phyloP scores from a whole-genome alignment of 1,284 basidiomycete species.

The Ustilago sp. region DNA sequence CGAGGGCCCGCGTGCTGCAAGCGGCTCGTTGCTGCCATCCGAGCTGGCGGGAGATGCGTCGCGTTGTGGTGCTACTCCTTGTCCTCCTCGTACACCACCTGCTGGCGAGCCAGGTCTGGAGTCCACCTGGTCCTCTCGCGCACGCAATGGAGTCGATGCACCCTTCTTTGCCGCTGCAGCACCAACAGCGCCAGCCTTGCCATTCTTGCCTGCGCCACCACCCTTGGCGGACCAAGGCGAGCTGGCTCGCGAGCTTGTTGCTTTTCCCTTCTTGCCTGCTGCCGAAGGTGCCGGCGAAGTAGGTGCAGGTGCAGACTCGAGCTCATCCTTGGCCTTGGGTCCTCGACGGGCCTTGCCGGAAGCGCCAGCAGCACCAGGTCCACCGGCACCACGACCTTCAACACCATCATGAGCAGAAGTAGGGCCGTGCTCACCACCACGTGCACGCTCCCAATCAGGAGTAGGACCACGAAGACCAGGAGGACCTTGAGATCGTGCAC shows the following conservation, averaged over 20 bases:
- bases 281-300: constrained; percentile 48
- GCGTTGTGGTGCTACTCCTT: constrained; percentile 29
- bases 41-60: constrained; percentile 50
- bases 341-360: constrained; percentile 36
- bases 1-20: constrained; percentile 42
- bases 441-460: constrained; percentile 42
- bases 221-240: constrained; percentile 48
- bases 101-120: constrained; percentile 33
- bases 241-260: constrained; percentile 44
- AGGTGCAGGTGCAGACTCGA: constrained; percentile 33
- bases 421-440: constrained; percentile 27
- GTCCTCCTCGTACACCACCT: constrained; percentile 16
- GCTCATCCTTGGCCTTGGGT: constrained; percentile 45
- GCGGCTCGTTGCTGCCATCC: constrained; percentile 56
- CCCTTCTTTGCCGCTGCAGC: constrained; percentile 26
- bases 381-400: constrained; percentile 22
- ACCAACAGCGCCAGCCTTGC: constrained; percentile 7
- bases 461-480: constrained; percentile 40
- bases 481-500: constrained; percentile 18
- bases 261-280: constrained; percentile 44
- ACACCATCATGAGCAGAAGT: constrained; percentile 25
- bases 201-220: background rate
- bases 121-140: constrained; percentile 27
- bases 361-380: constrained; percentile 7
- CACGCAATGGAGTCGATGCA: constrained; percentile 25